A percentile compares a stretch with the other conserved stretches of the same genome.
phyloP scores from a whole-genome alignment of 2,329 filamentous ascomycete species.

The Hortaea werneckii region DNA sequence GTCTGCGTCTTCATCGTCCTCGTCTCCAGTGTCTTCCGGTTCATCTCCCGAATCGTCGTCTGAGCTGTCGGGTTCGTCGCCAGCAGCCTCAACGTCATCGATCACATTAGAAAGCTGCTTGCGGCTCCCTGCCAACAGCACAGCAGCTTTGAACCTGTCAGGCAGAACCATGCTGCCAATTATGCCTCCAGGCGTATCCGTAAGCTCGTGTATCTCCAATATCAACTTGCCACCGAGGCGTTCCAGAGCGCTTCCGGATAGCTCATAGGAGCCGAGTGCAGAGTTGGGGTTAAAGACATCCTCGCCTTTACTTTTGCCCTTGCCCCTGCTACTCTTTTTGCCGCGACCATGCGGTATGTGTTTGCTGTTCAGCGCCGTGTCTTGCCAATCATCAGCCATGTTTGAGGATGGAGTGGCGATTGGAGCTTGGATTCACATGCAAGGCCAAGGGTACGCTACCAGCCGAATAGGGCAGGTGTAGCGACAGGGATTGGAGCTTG shows the following conservation, averaged over 20 bases:
- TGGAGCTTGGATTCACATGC: not conserved
- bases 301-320: not conserved
- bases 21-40: not conserved
- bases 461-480: not conserved
- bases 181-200: slow-evolving; percentile 1
- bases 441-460: not conserved
- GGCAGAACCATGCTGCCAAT: slow-evolving; percentile 2
- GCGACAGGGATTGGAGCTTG: not conserved
- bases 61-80: not conserved
- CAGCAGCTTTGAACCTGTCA: slow-evolving; percentile 1
- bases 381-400: slow-evolving; percentile 3
- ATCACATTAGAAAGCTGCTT: slow-evolving; percentile 5
- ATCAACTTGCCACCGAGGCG: not conserved
- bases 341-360: not conserved
- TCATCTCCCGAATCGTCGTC: not conserved
- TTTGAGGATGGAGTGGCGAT: not conserved
- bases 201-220: slow-evolving; percentile 9
- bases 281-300: slow-evolving; percentile 1
- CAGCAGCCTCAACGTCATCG: slow-evolving; percentile 1
- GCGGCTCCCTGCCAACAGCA: slow-evolving; percentile 7
- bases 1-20: not conserved
- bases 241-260: not conserved
- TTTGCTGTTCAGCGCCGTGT: not conserved
- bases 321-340: not conserved
- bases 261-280: slow-evolving; percentile 1